Base-by-base conservation (phyloP, 352 stramenopile species). In the Phytopythium mirpurense region DNA sequence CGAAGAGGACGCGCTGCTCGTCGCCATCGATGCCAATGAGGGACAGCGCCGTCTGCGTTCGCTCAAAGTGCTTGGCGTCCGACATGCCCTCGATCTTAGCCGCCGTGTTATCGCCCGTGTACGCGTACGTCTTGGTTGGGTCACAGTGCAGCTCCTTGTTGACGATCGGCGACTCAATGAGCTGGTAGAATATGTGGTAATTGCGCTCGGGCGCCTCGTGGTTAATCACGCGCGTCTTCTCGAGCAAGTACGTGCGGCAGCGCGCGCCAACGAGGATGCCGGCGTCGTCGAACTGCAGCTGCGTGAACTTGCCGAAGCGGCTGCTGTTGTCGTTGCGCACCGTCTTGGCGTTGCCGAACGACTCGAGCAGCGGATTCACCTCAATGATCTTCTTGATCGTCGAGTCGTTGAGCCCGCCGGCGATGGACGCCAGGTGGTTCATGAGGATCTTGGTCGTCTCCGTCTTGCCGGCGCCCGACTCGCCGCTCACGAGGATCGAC, bases 261-360 rank as follows among this genome's bases (percentile, higher is more conserved):
- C 95, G 96, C 51, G 93, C 93, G 27, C 95, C 92, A 40, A 97
- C 79, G 1, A 99, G 73, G 23, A 70, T 90, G 26, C 85, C 83
- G 5, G 76, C 54, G 3, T 37, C 31, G 55, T 93, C 86, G 60
- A 99, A 98, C 52, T 96, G 78, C 24, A 99, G 80, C 63, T 98
- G 86, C 63, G 97, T 98, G 63, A 97, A 99, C 65, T 98, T 98
- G 48, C 96, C 96, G 70, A 99, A 99, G 31, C 96, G 86, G 62
- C 66, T 90, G 27, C 89, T 98, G 66, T 99, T 99, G 74, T 98
- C 90, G 72, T 99, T 99, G n/a, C 96, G 76, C 16, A 98, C 77
- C 0, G 96, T 99, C 64, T 97, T 96, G 55, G 96, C 95, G 67
- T 99, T 99, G 63, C 97, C 97, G 70, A 99, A 99, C 12, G 90